These are phyloP conservation scores for Lophiotrema nucula DNA, from an alignment of 495 filamentous ascomycete species.

Conservation along the genomic window DNA sequence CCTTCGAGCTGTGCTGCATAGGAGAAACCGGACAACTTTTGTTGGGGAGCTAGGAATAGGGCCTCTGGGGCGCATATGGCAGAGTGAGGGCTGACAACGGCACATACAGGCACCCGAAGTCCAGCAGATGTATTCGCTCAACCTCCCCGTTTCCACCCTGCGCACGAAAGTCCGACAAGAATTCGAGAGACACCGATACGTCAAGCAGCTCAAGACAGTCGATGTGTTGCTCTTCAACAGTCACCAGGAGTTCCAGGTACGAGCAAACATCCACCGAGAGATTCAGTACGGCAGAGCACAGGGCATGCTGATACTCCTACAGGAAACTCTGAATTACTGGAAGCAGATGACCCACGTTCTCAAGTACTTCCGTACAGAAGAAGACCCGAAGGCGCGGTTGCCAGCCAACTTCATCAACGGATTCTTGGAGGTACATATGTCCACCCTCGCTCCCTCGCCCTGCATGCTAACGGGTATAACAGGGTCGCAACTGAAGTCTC, in stretches of 20 bases:
- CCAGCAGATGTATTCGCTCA: conserved; percentile 91
- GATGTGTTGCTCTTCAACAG: conserved; percentile 87
- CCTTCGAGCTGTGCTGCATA: neutral
- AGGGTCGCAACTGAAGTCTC: conserved; percentile 32
- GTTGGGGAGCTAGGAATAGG: too few relatives aligned
- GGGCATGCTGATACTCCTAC: neutral
- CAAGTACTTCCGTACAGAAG: conserved; percentile 92
- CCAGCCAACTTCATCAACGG: conserved; percentile 86
- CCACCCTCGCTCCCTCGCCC: neutral
- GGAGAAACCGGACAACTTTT: too few relatives aligned
- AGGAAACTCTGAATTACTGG: conserved; percentile 99
- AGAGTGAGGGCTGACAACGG: neutral
- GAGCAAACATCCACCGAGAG: neutral
- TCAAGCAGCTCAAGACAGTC: conserved; percentile 80
- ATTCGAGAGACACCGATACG: conserved; percentile 93
- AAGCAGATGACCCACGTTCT: conserved; percentile 94
- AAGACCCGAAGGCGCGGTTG: conserved; percentile 73
- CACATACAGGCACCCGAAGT: conserved; percentile 80
- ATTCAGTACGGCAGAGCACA: neutral
- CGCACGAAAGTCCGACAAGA: conserved; percentile 95
- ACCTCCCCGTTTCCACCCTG: conserved; percentile 80
- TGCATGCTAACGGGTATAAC: conserved; percentile 13
- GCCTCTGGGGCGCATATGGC: too few relatives aligned
- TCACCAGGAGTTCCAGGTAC: conserved; percentile 83
- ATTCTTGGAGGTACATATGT: conserved; percentile 83